phyloP scores from a whole-genome alignment of 768 basidiomycete genomes.

The Rhodocollybia butyracea region DNA sequence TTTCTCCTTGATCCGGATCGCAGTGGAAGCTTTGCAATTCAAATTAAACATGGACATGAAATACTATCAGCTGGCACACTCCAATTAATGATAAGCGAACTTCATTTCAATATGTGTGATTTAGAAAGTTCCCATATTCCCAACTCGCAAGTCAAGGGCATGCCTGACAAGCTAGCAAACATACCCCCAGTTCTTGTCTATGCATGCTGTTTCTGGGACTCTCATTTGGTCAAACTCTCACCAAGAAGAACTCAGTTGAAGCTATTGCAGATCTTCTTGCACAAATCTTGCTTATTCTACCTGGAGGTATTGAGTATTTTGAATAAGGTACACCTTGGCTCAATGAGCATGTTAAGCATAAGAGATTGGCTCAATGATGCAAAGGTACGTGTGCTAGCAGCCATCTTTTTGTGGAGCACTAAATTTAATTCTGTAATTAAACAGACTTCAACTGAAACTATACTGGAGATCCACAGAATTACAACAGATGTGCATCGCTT shows the following conservation, averaged over 20 bases:
- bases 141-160: not conserved
- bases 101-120: conserved; percentile 1
- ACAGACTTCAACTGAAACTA: not conserved
- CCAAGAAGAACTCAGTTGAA: not conserved
- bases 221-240: not conserved
- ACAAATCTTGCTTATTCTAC: not conserved
- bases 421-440: not conserved
- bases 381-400: not conserved
- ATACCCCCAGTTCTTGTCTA: not conserved
- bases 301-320: not conserved
- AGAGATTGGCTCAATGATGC: not conserved
- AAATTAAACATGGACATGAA: not conserved
- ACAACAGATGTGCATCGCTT: not conserved
- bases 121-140: not conserved
- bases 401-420: too few relatives aligned
- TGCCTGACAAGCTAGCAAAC: not conserved
- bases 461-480: not conserved
- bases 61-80: not conserved
- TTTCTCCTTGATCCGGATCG: not conserved
- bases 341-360: not conserved
- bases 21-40: not conserved
- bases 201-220: conserved; percentile 1
- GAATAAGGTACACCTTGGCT: not conserved
- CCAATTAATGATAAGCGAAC: not conserved
- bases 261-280: not conserved